Evolutionary conservation across 2,329 filamentous ascomycete species (phyloP), one percentile per base, ranked within the genome.

Genomic region (Escovopsis sp.): DNA sequence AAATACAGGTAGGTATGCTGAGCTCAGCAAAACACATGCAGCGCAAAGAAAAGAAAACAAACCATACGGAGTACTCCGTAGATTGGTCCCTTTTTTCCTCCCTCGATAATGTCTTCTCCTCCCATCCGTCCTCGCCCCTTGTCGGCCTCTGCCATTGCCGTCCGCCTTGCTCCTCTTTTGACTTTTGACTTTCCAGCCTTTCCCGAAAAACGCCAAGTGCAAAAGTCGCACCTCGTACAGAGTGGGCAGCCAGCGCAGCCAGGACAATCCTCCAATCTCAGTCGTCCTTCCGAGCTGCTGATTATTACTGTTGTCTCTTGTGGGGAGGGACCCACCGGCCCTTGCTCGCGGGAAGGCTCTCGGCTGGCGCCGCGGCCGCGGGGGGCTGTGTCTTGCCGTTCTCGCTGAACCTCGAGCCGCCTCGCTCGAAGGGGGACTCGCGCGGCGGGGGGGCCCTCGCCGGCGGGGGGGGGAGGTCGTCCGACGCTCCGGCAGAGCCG

Each of bases 271-370:
- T 39, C 43, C 28, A 30, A 30, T 30, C 11, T 30, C 28, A 30
- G 28, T 3, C 8, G 11, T 41, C 44, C 36, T 40, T 43, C 36
- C 18, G 18, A 43, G 53, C 43, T 49, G 50, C 54, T 60, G 57
- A 49, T 61, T 60, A 30, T 7, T 30, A 8, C 28, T 30, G 28
- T 7, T 30, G 28, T 49, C 60, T 59, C 56, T 55, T 33, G 47
- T 66, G 61, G 52, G 60, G 62, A 51, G 76, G 76, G 53, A 80
- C 72, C 61, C 70, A 81, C 59, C 77, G 80, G 51, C 74, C 74
- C 38, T 70, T 53, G 36, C 74, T 70, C 12, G 74, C 59, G 54
- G 69, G 70, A 45, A 75, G 61, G 39, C 65, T 50, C 61, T 77
- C 73, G 33, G 62, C 55, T 19, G 65, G 51, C 39, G 67, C 57